These are phyloP conservation scores for Aureobasidium sp. DNA, from an alignment of 2,329 filamentous ascomycete species.

Conservation along the genomic window DNA sequence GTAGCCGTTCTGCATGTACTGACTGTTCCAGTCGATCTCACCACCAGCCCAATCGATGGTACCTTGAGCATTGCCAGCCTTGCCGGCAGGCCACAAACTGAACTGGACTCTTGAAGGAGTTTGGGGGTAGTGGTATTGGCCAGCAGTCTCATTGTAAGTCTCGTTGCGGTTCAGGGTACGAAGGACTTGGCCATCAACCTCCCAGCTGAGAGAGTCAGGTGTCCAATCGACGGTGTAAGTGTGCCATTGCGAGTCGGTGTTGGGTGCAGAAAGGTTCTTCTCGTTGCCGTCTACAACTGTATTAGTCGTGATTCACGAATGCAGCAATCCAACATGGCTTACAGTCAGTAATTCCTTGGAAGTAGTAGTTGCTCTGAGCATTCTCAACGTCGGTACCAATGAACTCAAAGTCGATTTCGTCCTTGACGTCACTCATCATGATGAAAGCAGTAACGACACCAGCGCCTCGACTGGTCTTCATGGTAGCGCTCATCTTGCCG, in stretches of 20 bases:
- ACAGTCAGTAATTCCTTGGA: conserved; percentile 88
- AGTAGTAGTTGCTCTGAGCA: conserved; percentile 95
- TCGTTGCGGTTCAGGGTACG: conserved; percentile 66
- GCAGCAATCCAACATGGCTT: conserved; percentile 31
- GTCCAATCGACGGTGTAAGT: conserved; percentile 92
- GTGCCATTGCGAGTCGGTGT: conserved; percentile 74
- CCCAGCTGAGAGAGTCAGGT: conserved; percentile 78
- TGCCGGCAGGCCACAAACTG: conserved; percentile 91
- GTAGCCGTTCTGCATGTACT: conserved; percentile 80
- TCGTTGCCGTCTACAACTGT: conserved; percentile 59
- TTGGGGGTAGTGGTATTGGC: conserved; percentile 83
- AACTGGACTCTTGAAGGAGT: conserved; percentile 85
- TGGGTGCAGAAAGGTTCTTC: conserved; percentile 56
- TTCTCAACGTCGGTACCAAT: conserved; percentile 68
- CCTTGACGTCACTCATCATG: conserved; percentile 87
- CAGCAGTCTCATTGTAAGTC: conserved; percentile 77
- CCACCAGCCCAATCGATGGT: conserved; percentile 92
- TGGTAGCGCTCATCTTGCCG: conserved; percentile 75
- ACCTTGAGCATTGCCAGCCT: conserved; percentile 66
- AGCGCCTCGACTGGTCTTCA: conserved; percentile 74
- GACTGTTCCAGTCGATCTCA: conserved; percentile 70
- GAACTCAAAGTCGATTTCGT: conserved; percentile 97
- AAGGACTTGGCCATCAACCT: conserved; percentile 69
- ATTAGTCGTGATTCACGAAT: conserved; percentile 15
- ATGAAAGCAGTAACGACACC: conserved; percentile 99